Percentiles rank a stretch among this genome's conserved stretches.
These are phyloP conservation scores for Haplographium delicatum DNA, from an alignment of 495 filamentous ascomycete genomes.

Conservation along the genomic window DNA sequence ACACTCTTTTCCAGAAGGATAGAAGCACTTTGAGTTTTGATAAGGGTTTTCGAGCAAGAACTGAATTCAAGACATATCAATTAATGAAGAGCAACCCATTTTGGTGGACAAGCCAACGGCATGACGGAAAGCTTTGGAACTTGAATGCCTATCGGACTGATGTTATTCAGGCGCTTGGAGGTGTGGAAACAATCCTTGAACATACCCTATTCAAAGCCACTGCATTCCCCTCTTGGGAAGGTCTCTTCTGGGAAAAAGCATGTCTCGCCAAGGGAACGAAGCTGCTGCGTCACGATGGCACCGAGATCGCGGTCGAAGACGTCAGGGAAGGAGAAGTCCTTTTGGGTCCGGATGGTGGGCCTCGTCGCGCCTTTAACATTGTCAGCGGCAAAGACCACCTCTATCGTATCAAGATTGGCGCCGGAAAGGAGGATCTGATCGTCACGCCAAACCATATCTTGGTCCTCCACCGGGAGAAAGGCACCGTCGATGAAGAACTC, in stretches of 20 bases:
- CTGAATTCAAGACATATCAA: conserved; percentile 98
- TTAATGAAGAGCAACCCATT: conserved; percentile 99
- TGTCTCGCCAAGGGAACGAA: neutral
- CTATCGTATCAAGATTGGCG: neutral
- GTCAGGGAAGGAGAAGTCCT: neutral
- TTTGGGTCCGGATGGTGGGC: neutral
- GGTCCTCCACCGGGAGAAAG: neutral
- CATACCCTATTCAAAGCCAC: conserved; percentile 99
- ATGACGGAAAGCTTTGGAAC: conserved; percentile 99
- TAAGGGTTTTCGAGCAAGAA: conserved; percentile 93
- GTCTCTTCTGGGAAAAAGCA: conserved; percentile 96
- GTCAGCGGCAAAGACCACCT: neutral
- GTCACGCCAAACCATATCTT: neutral
- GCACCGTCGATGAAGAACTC: neutral
- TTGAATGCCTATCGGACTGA: conserved; percentile 97
- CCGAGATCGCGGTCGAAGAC: neutral
- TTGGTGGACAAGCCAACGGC: conserved; percentile 98
- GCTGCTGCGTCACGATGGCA: neutral
- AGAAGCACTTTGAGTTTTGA: conserved; percentile 96
- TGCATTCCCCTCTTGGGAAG: conserved; percentile 98
- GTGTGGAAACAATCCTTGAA: conserved; percentile 99
- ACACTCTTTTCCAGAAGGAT: conserved; percentile 99
- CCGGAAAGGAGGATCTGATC: neutral
- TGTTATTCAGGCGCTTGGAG: conserved; percentile 96
- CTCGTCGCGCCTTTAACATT: neutral